Evolutionary conservation across 2,329 filamentous ascomycete genomes (phyloP), one percentile per base, ranked within the genome.

Genomic region (Talaromyces sp.): DNA sequence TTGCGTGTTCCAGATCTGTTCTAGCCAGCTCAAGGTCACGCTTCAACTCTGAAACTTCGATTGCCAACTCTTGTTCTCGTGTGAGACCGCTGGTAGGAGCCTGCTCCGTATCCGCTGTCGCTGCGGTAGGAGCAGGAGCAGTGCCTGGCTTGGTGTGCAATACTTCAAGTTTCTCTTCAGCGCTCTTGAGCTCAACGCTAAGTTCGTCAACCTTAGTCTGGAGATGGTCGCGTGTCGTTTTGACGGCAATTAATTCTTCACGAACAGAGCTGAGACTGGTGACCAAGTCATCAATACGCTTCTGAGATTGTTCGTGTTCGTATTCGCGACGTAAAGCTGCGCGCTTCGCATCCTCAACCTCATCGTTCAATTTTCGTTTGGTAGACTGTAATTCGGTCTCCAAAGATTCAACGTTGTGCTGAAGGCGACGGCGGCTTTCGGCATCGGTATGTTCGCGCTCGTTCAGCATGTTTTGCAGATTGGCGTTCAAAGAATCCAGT

Each of bases 201-300:
- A 99, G 81, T 78, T 98, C 94, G 69, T 96, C 91, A 3, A 97
- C 92, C 65, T 93, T 87, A 39, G 89, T 87, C 76, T 98, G 93
- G 1, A 99, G 83, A 75, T 97, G 91, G 75, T 98, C 94, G 57
- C 90, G 88, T 56, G 88, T 91, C 1, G 94, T 97, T 82, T 96
- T 97, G 27, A 89, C 87, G 31, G 89, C 88, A 54, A 95, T 87
- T 60, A 96, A 85, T 71, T 97, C 93, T 76, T 98, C 93, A 52
- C 94, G 91, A 60, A 89, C 87, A 67, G 92, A 87, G 70, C 91
- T 85, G 47, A 97, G 82, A 71, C 87, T 94, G 37, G 88, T 83
- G 68, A 94, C 90, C 54, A 99, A 85, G 72, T 98, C 94, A 70
- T 99, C 94, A 67, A 98, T 95, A 60, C 93, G 88, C 77, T 93